phyloP scores from a whole-genome alignment of 768 basidiomycete species.

The Hygrophoropsis aurantiaca region DNA sequence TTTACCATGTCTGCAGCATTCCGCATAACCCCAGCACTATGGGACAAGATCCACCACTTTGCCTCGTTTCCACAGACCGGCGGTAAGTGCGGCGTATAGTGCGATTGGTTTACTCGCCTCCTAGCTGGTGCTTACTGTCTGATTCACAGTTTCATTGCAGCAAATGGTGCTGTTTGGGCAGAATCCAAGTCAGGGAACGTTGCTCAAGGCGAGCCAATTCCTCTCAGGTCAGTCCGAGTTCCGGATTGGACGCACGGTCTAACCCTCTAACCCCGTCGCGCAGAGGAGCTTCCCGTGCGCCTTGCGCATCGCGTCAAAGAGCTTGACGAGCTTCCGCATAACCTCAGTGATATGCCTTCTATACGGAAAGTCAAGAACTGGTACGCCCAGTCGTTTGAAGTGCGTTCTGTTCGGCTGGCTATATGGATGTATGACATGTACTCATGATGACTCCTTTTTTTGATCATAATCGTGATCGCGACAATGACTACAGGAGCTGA shows the following conservation, averaged over 20 bases:
- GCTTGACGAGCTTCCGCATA: constrained; percentile 90
- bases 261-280: neutral
- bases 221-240: constrained; percentile 58
- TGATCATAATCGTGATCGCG: constrained; percentile 6
- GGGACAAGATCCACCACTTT: constrained; percentile 91
- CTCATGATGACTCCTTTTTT: neutral
- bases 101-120: too few relatives aligned
- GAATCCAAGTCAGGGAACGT: constrained; percentile 91
- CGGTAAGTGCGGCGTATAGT: constrained; percentile 63
- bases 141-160: constrained; percentile 81
- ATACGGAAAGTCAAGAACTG: constrained; percentile 96
- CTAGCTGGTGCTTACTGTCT: neutral
- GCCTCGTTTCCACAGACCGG: constrained; percentile 93
- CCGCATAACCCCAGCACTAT: constrained; percentile 74
- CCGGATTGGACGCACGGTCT: constrained; percentile 5
- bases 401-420: constrained; percentile 34
- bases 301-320: constrained; percentile 96
- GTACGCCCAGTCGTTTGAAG: constrained; percentile 99
- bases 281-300: constrained; percentile 93
- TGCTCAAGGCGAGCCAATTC: constrained; percentile 91
- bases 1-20: constrained; percentile 44
- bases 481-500: constrained; percentile 66
- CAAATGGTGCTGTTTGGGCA: constrained; percentile 99
- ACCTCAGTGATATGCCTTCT: constrained; percentile 85
- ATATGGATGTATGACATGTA: too few relatives aligned